Percentiles rank a stretch among this genome's conserved stretches.
Conservation (phyloP, 257 asterid genomes). For the Asclepias syriaca region DNA sequence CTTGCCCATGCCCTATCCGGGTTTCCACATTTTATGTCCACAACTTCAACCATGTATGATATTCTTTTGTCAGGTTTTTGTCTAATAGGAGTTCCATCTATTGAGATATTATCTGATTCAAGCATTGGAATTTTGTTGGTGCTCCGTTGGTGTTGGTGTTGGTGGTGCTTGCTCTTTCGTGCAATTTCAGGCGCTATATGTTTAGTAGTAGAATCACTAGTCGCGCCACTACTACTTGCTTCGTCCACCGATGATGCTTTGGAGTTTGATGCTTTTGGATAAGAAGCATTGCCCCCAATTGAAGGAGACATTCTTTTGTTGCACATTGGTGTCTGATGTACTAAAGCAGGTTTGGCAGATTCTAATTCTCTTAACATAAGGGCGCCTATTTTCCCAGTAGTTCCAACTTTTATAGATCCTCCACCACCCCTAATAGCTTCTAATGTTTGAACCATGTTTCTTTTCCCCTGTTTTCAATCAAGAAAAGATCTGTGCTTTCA, state of each 20-base stretch:
- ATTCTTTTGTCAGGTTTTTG: conserved; percentile 44
- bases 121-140: conserved; percentile 65
- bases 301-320: conserved; percentile 21
- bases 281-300: conserved; percentile 19
- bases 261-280: conserved; percentile 33
- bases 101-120: conserved; percentile 34
- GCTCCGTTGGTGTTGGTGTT: conserved; percentile 33
- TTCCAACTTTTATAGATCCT: conserved; percentile 75
- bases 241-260: conserved; percentile 25
- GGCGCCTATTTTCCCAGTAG: conserved; percentile 74
- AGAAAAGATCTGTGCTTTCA: background rate
- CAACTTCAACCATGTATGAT: conserved; percentile 49
- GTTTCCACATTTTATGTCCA: conserved; percentile 69
- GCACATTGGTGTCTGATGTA: conserved; percentile 22
- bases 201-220: conserved; percentile 12
- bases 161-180: conserved; percentile 38
- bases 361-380: conserved; percentile 74
- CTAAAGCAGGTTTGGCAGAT: conserved; percentile 30
- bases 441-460: conserved; percentile 50
- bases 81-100: conserved; percentile 58
- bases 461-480: conserved; percentile 5
- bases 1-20: conserved; percentile 48
- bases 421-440: conserved; percentile 71
- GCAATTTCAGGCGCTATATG: conserved; percentile 28
- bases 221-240: conserved; percentile 48